phyloP scores from a whole-genome alignment of 1,284 basidiomycete genomes.

The Phylloboletellus chloephorus region DNA sequence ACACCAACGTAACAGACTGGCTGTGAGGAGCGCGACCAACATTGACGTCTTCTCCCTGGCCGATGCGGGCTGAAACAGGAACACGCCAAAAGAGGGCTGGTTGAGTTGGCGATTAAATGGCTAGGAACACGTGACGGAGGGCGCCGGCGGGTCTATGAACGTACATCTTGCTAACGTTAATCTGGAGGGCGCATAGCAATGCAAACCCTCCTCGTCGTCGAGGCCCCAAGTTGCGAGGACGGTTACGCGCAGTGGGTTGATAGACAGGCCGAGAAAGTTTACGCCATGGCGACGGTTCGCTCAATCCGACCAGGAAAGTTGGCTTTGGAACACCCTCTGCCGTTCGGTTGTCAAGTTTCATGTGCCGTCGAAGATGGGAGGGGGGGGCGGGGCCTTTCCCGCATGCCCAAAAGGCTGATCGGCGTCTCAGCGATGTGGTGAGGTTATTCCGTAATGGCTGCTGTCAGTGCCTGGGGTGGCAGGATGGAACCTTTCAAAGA shows the following conservation, averaged over 20 bases:
- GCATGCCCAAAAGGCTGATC: conserved; percentile 12
- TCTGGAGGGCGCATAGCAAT: conserved; percentile 1
- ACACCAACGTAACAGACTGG: too few relatives aligned
- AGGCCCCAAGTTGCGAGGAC: not conserved
- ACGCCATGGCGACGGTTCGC: too few relatives aligned
- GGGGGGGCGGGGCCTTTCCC: not conserved
- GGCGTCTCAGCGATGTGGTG: conserved; percentile 11
- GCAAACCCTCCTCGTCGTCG: too few relatives aligned
- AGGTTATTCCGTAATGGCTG: conserved; percentile 15
- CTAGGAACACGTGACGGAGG: conserved; percentile 4
- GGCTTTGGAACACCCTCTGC: conserved; percentile 5
- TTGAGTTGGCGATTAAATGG: conserved; percentile 1
- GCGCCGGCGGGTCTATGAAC: not conserved
- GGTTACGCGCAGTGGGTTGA: not conserved
- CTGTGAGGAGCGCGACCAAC: too few relatives aligned
- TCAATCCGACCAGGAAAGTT: conserved; percentile 1
- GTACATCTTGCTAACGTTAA: conserved; percentile 3
- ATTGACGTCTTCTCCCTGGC: too few relatives aligned
- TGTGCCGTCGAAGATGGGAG: not conserved
- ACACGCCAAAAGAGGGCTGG: not conserved
- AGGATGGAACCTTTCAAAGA: too few relatives aligned
- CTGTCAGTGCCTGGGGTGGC: conserved; percentile 19
- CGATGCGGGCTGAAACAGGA: conserved; percentile 22
- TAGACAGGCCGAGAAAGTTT: too few relatives aligned
- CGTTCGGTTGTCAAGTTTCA: conserved; percentile 4